Evolutionary conservation across 1,284 basidiomycete species (phyloP), one percentile per base, ranked within the genome.

Genomic region (Peniophora sp.): DNA sequence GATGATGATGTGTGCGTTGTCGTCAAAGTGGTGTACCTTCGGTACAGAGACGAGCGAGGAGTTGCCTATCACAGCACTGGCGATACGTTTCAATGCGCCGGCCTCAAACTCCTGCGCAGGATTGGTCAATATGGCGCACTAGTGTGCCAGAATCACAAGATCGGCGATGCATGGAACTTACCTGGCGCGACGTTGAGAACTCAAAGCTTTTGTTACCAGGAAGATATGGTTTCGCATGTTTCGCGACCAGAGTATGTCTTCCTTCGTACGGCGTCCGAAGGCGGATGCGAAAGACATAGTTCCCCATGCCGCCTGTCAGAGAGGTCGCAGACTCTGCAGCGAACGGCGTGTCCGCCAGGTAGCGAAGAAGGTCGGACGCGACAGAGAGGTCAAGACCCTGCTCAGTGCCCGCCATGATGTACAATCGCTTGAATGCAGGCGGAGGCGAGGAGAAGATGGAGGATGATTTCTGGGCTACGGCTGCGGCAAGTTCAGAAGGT

Each of bases 171-270:
- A 64, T n/a, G 15, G 23, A 51, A 14, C 65, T 54, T 50, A 81
- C 82, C 75, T 84, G 82, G 54, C 83, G 69, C 36, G 72, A 69
- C 12, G 76, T 54, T 11, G 69, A 64, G 36, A 83, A 64, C 11
- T 67, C 18, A 37, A 60, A 36, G 50, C 59, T 15, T 47, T 49
- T n/a, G 60, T 58, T 17, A 62, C 58, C 50, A 2, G 58, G 53
- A 11, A 59, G 23, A 52, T 76, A 78, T 18, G 73, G 66, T 50
- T 76, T 70, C 1, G 71, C 71, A 64, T 83, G 78, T 61, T 85
- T 85, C 44, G 83, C 54, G 20, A 85, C 67, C 14, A 79, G 58
- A 1, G 79, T 79, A 48, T 58, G 52, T 1, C 58, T 59, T 1
- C 69, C 74, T 35, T 68, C 60, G 51, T 74, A 64, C 11, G 70